Evolutionary conservation across 2,329 filamentous ascomycete species (phyloP), one percentile per base, ranked within the genome.

Genomic region (Venturia effusa): DNA sequence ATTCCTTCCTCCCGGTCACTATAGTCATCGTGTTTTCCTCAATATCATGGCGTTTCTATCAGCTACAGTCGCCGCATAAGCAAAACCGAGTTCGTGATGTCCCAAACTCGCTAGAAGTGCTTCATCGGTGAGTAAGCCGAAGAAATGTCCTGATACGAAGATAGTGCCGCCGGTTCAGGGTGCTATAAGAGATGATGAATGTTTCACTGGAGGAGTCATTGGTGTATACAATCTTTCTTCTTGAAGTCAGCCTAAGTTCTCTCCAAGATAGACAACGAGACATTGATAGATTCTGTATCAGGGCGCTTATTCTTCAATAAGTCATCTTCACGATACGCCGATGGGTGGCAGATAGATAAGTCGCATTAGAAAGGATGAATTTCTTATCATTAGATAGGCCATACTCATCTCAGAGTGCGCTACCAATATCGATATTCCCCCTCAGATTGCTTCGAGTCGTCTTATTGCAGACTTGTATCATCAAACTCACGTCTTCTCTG

Each of bases 241-340:
- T n/a, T n/a, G n/a, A n/a, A n/a, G n/a, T n/a, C n/a, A n/a, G n/a
- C n/a, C n/a, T n/a, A n/a, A n/a, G n/a, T n/a, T n/a, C n/a, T n/a
- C n/a, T n/a, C n/a, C n/a, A n/a, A n/a, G n/a, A n/a, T n/a, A n/a
- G n/a, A n/a, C n/a, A n/a, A n/a, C n/a, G n/a, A n/a, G n/a, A n/a
- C n/a, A n/a, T n/a, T n/a, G n/a, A n/a, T n/a, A n/a, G n/a, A n/a
- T n/a, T n/a, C n/a, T n/a, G n/a, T 24, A 1, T 63, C 63, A 15
- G 64, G 64, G 19, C 43, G 24, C 4, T n/a, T 64, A 19, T 63
- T 63, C 45, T 64, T 64, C 32, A 48, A 43, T 39, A 64, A 64
- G 32, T 39, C 45, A 2, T 63, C 61, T 40, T n/a, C 27, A 19
- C 40, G 59, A 11, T 63, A 63, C n/a, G 30, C 24, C 1, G 61